Evolutionary conservation across 345 rosid genomes (phyloP), one percentile per base, ranked within the genome.

Genomic region (Citrus trifoliata): DNA sequence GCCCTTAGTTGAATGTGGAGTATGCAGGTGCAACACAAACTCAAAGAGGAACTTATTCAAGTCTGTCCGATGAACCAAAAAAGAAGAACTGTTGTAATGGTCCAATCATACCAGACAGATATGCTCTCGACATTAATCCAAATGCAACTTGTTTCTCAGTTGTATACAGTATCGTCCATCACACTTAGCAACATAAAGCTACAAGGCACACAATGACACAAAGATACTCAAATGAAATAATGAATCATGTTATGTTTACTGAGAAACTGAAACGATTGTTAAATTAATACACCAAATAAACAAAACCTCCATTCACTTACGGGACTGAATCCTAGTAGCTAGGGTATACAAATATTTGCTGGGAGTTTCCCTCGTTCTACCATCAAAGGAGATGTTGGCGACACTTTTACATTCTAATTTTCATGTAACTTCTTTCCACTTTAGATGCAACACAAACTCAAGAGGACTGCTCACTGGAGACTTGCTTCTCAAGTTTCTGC

Each of bases 401-500:
- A 24, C 30, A 35, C 24, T n/a, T n/a, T n/a, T 38, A 38, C 56
- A 56, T 18, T 76, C 22, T 76, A 18, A 33, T 76, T 74, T 37
- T 28, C 10, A 32, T 33, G 22, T 42, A 73, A 62, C 21, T 55
- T 76, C 32, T 27, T 56, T 42, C 40, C 53, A 32, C 56, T 27
- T 42, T 22, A 21, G 33, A 68, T 12, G 68, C 40, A 64, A 22
- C 19, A 22, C 10, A 73, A 73, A 25, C n/a, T 85, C 84, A 80
- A 37, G 82, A 46, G 30, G 82, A 32, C 75, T 74, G 65, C 79
- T 82, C 84, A 62, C 66, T 67, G 3, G 78, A 46, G 48, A 21
- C 78, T 53, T 79, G 76, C 80, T 82, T 24, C 72, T 85, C 78
- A 10, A 75, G 58, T 80, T 85, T 82, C 85, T 85, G 88, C 69